Evolutionary conservation across 768 basidiomycete genomes (phyloP).

Genomic region (Auriscalpium vulgare): DNA sequence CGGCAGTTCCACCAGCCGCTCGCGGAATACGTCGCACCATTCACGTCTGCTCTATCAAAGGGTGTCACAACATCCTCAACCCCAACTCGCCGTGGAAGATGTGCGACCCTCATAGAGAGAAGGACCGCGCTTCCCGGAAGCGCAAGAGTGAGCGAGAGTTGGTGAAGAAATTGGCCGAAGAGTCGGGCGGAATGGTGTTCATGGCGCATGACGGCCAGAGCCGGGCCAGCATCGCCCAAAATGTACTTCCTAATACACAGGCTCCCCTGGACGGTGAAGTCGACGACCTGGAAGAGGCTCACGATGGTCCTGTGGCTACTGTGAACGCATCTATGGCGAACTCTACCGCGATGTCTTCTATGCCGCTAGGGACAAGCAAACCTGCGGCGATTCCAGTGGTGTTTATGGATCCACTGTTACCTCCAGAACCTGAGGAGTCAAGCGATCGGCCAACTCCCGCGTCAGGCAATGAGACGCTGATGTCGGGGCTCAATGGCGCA

Average conservation of each 20-base stretch:
- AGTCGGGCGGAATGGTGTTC: neutral
- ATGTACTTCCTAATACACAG: too few species aligned
- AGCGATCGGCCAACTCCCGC: neutral
- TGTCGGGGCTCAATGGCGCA: neutral
- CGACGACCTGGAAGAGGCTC: neutral
- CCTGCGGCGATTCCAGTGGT: neutral
- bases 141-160: constrained; percentile 22
- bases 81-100: constrained; percentile 39
- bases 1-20: constrained; percentile 20
- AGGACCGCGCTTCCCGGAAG: constrained; percentile 25
- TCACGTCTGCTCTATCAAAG: constrained; percentile 31
- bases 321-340: neutral
- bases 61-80: constrained; percentile 37
- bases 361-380: neutral
- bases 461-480: neutral
- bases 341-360: neutral
- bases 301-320: too few species aligned
- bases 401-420: constrained; percentile 13
- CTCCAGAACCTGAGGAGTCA: neutral
- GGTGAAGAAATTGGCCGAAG: neutral
- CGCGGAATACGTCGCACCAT: constrained; percentile 27
- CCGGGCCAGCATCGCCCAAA: too few species aligned
- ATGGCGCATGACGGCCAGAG: neutral
- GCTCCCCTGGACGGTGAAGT: neutral
- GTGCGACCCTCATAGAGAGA: constrained; percentile 38